phyloP scores from a whole-genome alignment of 257 asterid genomes.

The Fraxinus cuspidata region DNA sequence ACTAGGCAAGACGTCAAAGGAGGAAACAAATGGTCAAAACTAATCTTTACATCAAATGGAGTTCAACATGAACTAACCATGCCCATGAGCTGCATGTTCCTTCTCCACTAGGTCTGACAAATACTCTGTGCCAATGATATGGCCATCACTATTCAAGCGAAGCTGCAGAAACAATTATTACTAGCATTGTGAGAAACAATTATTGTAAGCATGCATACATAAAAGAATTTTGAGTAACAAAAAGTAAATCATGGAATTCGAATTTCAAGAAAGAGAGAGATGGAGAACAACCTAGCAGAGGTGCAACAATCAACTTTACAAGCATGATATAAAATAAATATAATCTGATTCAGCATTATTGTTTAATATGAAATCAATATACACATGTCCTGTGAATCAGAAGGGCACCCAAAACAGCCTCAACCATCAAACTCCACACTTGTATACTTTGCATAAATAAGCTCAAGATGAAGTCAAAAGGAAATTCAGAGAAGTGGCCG shows the following conservation, averaged over 20 bases:
- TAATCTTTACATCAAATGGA: neutral
- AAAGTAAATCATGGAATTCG: neutral
- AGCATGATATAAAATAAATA: neutral
- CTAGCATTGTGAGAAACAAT: conserved; percentile 27
- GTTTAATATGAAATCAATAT: neutral
- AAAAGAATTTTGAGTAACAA: neutral
- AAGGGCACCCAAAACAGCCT: neutral
- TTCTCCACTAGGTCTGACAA: conserved; percentile 93
- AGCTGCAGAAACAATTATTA: conserved; percentile 57
- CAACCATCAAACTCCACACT: neutral
- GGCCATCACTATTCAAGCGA: conserved; percentile 76
- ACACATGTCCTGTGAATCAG: neutral
- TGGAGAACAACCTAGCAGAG: neutral
- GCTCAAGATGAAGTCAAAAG: neutral
- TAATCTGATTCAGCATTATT: neutral
- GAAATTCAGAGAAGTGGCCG: neutral
- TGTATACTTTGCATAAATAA: neutral
- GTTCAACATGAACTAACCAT: conserved; percentile 56
- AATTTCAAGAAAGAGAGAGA: neutral
- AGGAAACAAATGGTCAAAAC: conserved; percentile 13
- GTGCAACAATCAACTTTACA: neutral
- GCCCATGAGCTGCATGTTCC: conserved; percentile 70
- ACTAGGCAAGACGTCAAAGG: neutral
- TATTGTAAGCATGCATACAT: neutral
- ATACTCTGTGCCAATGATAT: conserved; percentile 87